Percentiles rank a stretch among this genome's conserved stretches.
Conservation (phyloP, 2,329 filamentous ascomycete genomes). For the Apiospora malaysiana region DNA sequence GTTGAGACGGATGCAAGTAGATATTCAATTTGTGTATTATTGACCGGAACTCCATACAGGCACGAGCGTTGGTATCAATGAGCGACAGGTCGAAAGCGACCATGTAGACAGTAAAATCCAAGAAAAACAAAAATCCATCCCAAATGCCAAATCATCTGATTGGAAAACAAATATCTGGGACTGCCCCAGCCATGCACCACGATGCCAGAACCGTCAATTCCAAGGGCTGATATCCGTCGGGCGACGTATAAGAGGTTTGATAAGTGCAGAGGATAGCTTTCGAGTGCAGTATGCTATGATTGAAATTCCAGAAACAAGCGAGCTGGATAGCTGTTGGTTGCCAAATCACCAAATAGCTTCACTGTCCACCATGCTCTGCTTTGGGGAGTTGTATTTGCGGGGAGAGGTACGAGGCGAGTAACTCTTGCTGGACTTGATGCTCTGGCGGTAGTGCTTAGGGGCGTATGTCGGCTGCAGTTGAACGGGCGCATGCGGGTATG, state of each 20-base stretch:
- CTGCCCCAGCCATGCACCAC: slow-evolving; percentile 5
- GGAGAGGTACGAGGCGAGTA: slow-evolving; percentile 26
- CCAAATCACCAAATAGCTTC: slow-evolving; percentile 38
- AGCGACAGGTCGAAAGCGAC: slow-evolving; percentile 13
- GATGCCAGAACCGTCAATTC: background rate
- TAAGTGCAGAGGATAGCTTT: background rate
- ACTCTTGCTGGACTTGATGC: slow-evolving; percentile 26
- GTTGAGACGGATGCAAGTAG: background rate
- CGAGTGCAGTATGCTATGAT: background rate
- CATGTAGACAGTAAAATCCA: slow-evolving; percentile 12
- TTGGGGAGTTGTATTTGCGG: slow-evolving; percentile 21
- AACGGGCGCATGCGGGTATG: slow-evolving; percentile 28
- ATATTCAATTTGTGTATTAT: slow-evolving; percentile 1
- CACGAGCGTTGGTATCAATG: slow-evolving; percentile 16
- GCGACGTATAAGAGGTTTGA: background rate
- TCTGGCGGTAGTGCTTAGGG: slow-evolving; percentile 27
- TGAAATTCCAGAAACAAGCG: background rate
- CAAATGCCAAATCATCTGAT: background rate
- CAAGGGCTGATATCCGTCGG: background rate
- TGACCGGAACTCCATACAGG: slow-evolving; percentile 6
- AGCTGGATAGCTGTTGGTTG: background rate
- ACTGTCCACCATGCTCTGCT: slow-evolving; percentile 36
- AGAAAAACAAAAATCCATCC: background rate
- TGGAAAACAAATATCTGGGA: background rate
- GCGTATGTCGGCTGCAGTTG: slow-evolving; percentile 28